Conservation (phyloP, 805 yeast species). For the Kazachstania viticola region DNA sequence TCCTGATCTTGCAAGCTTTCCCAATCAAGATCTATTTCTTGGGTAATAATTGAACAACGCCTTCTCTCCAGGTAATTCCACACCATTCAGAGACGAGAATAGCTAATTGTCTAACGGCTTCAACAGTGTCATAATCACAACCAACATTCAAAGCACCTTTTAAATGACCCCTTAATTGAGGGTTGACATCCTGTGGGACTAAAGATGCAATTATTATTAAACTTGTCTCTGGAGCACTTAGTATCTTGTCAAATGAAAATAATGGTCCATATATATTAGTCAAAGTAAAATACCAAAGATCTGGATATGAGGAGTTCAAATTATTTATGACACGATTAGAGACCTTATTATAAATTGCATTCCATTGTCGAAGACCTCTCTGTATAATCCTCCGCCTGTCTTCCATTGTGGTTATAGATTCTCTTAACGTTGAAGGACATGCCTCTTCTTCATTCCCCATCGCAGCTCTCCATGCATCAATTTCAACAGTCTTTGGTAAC, state of each 20-base stretch:
- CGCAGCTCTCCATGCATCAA: constrained; percentile 19
- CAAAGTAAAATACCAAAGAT: constrained; percentile 62
- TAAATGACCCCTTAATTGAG: constrained; percentile 84
- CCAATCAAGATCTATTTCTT: not conserved
- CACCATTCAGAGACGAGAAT: constrained; percentile 62
- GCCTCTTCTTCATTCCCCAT: constrained; percentile 9
- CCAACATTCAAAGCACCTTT: constrained; percentile 79
- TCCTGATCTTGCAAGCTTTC: not conserved
- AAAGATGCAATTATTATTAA: constrained; percentile 66
- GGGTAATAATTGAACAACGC: constrained; percentile 20
- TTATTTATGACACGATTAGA: constrained; percentile 56
- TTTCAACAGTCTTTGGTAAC: constrained; percentile 9
- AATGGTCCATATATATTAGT: constrained; percentile 70
- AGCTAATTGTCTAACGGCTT: constrained; percentile 48
- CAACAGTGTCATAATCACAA: constrained; percentile 50
- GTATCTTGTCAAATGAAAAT: constrained; percentile 52
- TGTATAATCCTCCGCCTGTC: constrained; percentile 7
- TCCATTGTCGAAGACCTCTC: constrained; percentile 62
- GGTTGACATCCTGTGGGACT: constrained; percentile 88
- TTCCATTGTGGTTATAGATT: constrained; percentile 4
- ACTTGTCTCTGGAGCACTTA: constrained; percentile 61
- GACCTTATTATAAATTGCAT: constrained; percentile 63
- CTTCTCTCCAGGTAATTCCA: constrained; percentile 48
- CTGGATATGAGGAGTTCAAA: constrained; percentile 69
- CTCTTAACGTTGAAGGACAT: constrained; percentile 7